These are phyloP conservation scores for Colletotrichum lupini DNA, from an alignment of 2,329 filamentous ascomycete species.

Conservation along the genomic window DNA sequence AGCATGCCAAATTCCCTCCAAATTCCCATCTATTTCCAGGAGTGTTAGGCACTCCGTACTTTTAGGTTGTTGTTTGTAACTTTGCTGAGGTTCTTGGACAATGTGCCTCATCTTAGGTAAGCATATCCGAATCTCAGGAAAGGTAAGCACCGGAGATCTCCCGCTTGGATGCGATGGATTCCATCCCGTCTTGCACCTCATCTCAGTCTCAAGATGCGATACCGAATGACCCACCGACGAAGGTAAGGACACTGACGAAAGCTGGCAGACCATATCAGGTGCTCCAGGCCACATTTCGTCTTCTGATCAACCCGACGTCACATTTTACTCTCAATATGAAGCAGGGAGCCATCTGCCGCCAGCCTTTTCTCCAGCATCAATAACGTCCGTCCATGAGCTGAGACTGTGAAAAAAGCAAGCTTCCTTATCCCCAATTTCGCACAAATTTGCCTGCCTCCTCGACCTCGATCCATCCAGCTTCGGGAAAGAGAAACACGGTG, in stretches of 20 bases:
- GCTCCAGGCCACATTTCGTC: not conserved
- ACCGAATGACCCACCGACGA: not conserved
- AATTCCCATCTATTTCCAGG: no score
- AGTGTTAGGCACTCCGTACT: no score
- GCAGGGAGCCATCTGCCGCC: not conserved
- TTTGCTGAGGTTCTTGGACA: not conserved
- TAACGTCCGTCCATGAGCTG: not conserved
- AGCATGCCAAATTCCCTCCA: not conserved
- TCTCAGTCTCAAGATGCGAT: not conserved
- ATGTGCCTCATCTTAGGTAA: not conserved
- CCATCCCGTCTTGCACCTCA: not conserved
- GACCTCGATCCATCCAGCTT: not conserved
- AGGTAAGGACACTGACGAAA: not conserved
- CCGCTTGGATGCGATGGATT: not conserved
- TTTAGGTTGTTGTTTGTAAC: no score
- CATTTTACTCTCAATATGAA: not conserved
- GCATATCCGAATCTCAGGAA: no score
- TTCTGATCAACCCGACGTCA: not conserved
- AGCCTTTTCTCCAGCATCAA: not conserved
- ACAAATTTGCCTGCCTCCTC: not conserved
- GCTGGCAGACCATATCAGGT: not conserved
- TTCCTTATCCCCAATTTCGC: not conserved
- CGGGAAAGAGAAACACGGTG: not conserved
- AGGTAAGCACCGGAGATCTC: not conserved
- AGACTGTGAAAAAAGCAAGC: not conserved